Evolutionary conservation across 768 basidiomycete species (phyloP).

Genomic region (Kwoniella dendrophila): DNA sequence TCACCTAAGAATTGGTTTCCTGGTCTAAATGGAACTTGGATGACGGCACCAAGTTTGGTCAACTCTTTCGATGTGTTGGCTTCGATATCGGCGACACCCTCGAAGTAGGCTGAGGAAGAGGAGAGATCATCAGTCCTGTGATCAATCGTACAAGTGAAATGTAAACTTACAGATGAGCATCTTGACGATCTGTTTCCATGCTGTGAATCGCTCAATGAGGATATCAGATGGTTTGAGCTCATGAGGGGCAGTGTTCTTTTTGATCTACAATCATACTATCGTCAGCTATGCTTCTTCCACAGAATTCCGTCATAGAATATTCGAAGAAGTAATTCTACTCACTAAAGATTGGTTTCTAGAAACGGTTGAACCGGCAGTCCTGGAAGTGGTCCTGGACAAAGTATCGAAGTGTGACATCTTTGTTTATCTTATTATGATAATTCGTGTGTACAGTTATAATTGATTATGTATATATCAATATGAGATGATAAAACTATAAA

Average conservation of each 20-base stretch:
- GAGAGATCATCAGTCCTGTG: background rate
- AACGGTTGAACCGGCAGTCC: slow-evolving; percentile 64
- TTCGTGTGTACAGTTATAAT: background rate
- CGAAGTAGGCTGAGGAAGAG: slow-evolving; percentile 67
- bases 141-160: background rate
- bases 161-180: slow-evolving; percentile 67
- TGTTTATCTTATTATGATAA: background rate
- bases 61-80: slow-evolving; percentile 91
- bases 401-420: slow-evolving; percentile 55
- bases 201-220: slow-evolving; percentile 75
- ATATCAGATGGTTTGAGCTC: slow-evolving; percentile 92
- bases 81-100: slow-evolving; percentile 81
- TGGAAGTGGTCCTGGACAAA: slow-evolving; percentile 69
- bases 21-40: slow-evolving; percentile 92
- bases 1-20: slow-evolving; percentile 99
- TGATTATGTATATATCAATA: background rate
- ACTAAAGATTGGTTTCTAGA: slow-evolving; percentile 77
- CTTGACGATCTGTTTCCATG: slow-evolving; percentile 94
- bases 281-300: slow-evolving; percentile 7
- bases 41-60: slow-evolving; percentile 88
- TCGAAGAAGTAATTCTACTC: slow-evolving; percentile 24
- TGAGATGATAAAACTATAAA: background rate
- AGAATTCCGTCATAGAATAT: background rate
- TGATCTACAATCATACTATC: slow-evolving; percentile 61
- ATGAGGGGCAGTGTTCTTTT: slow-evolving; percentile 86